These are phyloP conservation scores for Dactylellina leptospora DNA, from an alignment of 2,329 filamentous ascomycete species.

Conservation along the genomic window DNA sequence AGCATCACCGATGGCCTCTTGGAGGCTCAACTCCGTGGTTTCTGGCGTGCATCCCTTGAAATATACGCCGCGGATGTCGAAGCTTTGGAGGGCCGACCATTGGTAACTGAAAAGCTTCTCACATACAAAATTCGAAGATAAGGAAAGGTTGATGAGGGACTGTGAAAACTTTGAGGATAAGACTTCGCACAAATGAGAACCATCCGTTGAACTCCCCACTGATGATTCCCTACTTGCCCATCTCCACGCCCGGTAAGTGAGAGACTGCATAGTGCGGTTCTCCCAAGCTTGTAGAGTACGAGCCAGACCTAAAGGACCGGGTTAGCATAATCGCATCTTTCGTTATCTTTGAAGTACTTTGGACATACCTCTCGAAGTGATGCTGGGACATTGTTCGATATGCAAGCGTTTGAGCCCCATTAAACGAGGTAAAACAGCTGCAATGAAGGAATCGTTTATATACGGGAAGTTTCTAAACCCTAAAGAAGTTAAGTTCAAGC, in stretches of 20 bases:
- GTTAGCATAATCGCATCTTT: neutral
- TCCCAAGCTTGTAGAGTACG: constrained; percentile 6
- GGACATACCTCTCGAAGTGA: constrained; percentile 27
- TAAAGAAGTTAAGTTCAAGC: constrained; percentile 15
- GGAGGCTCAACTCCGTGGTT: constrained; percentile 12
- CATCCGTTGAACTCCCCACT: neutral
- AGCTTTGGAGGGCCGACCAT: constrained; percentile 16
- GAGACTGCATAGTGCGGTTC: neutral
- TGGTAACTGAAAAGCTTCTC: constrained; percentile 17
- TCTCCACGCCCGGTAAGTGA: constrained; percentile 8
- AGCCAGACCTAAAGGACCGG: constrained; percentile 16
- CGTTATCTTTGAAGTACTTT: too few species aligned
- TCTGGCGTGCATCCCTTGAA: constrained; percentile 18
- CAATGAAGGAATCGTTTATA: constrained; percentile 15
- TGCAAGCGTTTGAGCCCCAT: constrained; percentile 8
- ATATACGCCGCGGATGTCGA: constrained; percentile 2
- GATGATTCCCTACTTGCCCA: neutral
- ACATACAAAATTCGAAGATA: constrained; percentile 15
- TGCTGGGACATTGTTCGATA: constrained; percentile 26
- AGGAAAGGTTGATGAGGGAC: constrained; percentile 7
- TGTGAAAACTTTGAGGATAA: constrained; percentile 22
- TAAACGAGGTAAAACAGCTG: constrained; percentile 2
- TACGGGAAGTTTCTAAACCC: constrained; percentile 25
- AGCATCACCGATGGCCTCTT: constrained; percentile 8
- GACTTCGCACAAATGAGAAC: constrained; percentile 20